These are phyloP conservation scores for Candida golubevii DNA, from an alignment of 805 yeast species.

Conservation along the genomic window DNA sequence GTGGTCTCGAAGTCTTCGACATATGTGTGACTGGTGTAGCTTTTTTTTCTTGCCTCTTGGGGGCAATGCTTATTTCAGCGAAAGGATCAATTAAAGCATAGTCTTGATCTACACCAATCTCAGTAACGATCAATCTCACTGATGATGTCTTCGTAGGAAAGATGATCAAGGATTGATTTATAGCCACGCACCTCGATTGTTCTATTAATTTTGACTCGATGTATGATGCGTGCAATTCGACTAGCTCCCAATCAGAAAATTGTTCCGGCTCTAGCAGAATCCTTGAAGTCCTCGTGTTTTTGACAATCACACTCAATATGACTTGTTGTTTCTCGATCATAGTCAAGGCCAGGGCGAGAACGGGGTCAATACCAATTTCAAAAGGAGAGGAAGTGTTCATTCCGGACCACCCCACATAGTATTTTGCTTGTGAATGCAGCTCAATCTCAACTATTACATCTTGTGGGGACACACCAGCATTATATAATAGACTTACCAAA, in stretches of 20 bases:
- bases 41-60: slow-evolving; percentile 37
- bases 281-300: slow-evolving; percentile 49
- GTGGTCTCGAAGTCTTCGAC: slow-evolving; percentile 8
- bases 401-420: slow-evolving; percentile 68
- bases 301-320: slow-evolving; percentile 43
- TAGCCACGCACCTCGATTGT: slow-evolving; percentile 73
- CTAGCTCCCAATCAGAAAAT: slow-evolving; percentile 83
- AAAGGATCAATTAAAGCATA: slow-evolving; percentile 56
- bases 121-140: slow-evolving; percentile 53
- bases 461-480: slow-evolving; percentile 54
- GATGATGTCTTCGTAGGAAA: slow-evolving; percentile 59
- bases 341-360: slow-evolving; percentile 51
- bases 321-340: slow-evolving; percentile 40
- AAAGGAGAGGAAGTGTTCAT: slow-evolving; percentile 33
- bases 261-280: slow-evolving; percentile 76
- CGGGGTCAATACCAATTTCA: slow-evolving; percentile 61
- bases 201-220: slow-evolving; percentile 71
- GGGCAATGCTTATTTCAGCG: slow-evolving; percentile 75
- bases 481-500: slow-evolving; percentile 41
- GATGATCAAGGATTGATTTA: slow-evolving; percentile 57
- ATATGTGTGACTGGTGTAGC: slow-evolving; percentile 11
- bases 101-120: slow-evolving; percentile 36
- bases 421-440: slow-evolving; percentile 19
- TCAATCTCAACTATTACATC: slow-evolving; percentile 51
- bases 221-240: slow-evolving; percentile 73